Evolutionary conservation across 2,329 filamentous ascomycete species (phyloP), one percentile per base, ranked within the genome.

Genomic region (Hypoxylon sp.): DNA sequence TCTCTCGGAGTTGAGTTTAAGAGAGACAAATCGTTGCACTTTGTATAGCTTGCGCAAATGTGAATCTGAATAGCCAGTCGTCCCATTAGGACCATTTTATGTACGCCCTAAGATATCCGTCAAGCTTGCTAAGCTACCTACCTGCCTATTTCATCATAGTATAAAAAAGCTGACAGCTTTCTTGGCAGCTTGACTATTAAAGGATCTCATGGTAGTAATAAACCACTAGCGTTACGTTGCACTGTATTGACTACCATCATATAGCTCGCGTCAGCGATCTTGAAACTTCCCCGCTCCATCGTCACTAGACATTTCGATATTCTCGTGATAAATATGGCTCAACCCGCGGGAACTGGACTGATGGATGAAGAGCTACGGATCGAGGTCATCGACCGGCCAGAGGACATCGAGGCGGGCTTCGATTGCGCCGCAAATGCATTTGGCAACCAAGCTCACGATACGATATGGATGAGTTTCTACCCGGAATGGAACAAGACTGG

Each of bases 401-500:
- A 71, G 3, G 75, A 76, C 42, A 63, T 79, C 8, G 44, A 65
- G 17, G 64, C 71, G 39, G 70, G 51, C 42, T 80, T 79, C 70
- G 61, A 78, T 51, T 78, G 75, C 68, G 60, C 79, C 11, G 75
- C 76, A 61, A 78, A 79, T 64, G 77, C 80, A 5, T 89, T 89
- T 66, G 87, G 86, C 24, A 74, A 74, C 15, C 87, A 89, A 72
- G 79, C 79, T 11, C 76, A 77, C 29, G 87, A 89, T 73, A 80
- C 78, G 6, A 75, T 88, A 56, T 89, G 85, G 84, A 80, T 78
- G 0, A 77, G 79, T 65, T 80, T 85, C 77, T 87, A 87, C 64
- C 87, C 87, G 0, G 83, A 80, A 17, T 89, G 87, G 86, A 82
- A 88, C 37, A 86, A 83, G 0, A 10, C 35, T 19, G 59, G 59